Base-by-base conservation (phyloP, 495 filamentous ascomycete species). In the Paragyromitra xinjiangensis region DNA sequence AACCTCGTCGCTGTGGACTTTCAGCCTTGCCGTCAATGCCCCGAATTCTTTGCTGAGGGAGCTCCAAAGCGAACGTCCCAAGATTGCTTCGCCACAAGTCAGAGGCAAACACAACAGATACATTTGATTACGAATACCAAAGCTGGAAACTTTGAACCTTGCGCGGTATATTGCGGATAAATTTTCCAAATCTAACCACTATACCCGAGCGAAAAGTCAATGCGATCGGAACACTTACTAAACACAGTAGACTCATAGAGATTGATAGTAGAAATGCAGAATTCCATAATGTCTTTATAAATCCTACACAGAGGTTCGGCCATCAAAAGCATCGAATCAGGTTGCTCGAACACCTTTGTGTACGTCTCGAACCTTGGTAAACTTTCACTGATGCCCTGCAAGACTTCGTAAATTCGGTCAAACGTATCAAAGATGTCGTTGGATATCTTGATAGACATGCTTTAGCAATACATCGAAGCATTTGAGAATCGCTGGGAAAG, bases 21-120 rank as follows among this genome's bases (percentile, higher is more conserved):
- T 64, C 61, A 64, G 42, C 63, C 63, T 65, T 65, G 22, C 42
- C 19, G 42, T 65, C 63, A 65, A 65, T 45, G 63, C 63, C 8
- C 63, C 42, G 19, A 65, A 48, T 22, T 65, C 63, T 40, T 65
- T 65, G 1, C 8, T 44, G 5, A 64, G 63, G 19, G 40, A 26
- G 22, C 24, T 45, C 63, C 63, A 65, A 26, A 65, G 39, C 63
- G 40, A 65, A 50, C 42, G 40, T 51, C 63, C 44, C 63, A 65
- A 48, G 40, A 45, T 65, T 50, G 19, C 42, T 65, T 65, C 3
- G 11, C 42, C 9, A 29, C 63, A 48, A 29, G 63, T 50, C 5
- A 65, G 63, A 65, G 48, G 40, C 63, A 50, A n/a, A 6, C 53
- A 58, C 50, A 4, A 16, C 29, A 34, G 29, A 3, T 34, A 34